phyloP scores from a whole-genome alignment of 805 yeast genomes.

The Saccharomycopsis selenospora region DNA sequence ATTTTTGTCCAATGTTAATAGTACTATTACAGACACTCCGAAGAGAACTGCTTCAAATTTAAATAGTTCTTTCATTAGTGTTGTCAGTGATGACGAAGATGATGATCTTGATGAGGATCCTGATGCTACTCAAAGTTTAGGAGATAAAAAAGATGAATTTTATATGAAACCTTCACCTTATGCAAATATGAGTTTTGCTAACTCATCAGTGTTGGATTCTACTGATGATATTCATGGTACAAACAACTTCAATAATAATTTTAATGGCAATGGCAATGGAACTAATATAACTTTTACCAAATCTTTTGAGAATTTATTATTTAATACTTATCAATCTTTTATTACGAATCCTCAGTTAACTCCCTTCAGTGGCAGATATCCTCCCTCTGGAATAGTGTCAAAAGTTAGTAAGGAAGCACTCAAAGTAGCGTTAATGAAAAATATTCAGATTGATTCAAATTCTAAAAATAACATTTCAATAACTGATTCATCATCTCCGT shows the following conservation, averaged over 20 bases:
- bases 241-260: too few species aligned
- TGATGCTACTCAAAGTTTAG: slow-evolving; percentile 6
- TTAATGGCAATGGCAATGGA: background rate
- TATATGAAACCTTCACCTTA: slow-evolving; percentile 14
- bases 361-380: slow-evolving; percentile 57
- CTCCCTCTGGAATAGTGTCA: slow-evolving; percentile 61
- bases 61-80: slow-evolving; percentile 12
- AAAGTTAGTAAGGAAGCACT: slow-evolving; percentile 52
- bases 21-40: background rate
- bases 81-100: slow-evolving; percentile 16
- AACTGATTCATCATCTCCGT: background rate
- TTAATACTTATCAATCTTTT: slow-evolving; percentile 37
- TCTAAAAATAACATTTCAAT: slow-evolving; percentile 28
- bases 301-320: slow-evolving; percentile 13
- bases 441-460: slow-evolving; percentile 34
- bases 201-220: slow-evolving; percentile 6
- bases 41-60: background rate
- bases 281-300: slow-evolving; percentile 9
- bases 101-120: background rate
- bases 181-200: slow-evolving; percentile 15
- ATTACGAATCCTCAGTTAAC: slow-evolving; percentile 55
- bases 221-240: background rate
- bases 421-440: slow-evolving; percentile 29
- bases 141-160: slow-evolving; percentile 4
- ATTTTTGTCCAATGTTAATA: background rate